Evolutionary conservation across 208 protist genomes (phyloP).

Genomic region (Crithidia bombi): DNA sequence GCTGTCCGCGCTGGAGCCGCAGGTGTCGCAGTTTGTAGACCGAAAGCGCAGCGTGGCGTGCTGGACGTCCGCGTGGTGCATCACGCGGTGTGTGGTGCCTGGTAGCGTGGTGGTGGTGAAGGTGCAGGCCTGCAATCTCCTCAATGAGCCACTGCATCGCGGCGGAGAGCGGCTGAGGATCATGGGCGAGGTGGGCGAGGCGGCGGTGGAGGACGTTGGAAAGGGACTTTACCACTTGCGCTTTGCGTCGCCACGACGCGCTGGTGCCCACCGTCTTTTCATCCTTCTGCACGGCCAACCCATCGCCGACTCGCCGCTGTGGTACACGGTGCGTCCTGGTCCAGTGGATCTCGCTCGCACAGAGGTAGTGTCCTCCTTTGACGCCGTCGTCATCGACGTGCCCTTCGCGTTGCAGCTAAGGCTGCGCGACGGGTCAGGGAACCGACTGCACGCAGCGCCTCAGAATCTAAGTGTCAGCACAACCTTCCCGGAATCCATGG

Average conservation of each 20-base stretch:
- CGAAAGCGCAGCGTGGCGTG: constrained; percentile 51
- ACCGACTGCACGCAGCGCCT: constrained; percentile 34
- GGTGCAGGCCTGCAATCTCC: constrained; percentile 44
- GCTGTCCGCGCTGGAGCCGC: constrained; percentile 47
- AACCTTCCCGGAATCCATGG: constrained; percentile 17
- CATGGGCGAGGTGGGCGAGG: constrained; percentile 40
- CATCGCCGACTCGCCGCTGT: constrained; percentile 68
- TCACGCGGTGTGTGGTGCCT: constrained; percentile 27
- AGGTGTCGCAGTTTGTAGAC: constrained; percentile 45
- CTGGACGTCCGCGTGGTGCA: constrained; percentile 48
- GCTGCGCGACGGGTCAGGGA: constrained; percentile 52
- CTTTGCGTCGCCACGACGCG: constrained; percentile 48
- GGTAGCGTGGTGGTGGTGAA: constrained; percentile 23
- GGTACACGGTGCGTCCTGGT: constrained; percentile 47
- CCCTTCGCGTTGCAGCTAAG: constrained; percentile 61
- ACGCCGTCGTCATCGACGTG: constrained; percentile 52
- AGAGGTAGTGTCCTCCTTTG: constrained; percentile 40
- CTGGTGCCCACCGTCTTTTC: constrained; percentile 56
- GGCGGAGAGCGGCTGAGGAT: constrained; percentile 47
- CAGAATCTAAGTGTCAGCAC: constrained; percentile 11
- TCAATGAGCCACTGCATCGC: constrained; percentile 34
- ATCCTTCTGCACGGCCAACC: constrained; percentile 67
- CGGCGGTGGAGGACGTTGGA: constrained; percentile 24
- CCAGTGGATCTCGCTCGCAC: constrained; percentile 41
- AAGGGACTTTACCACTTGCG: constrained; percentile 44